Base-by-base conservation (phyloP, 495 filamentous ascomycete species). In the Astrothelium macrocarpum region DNA sequence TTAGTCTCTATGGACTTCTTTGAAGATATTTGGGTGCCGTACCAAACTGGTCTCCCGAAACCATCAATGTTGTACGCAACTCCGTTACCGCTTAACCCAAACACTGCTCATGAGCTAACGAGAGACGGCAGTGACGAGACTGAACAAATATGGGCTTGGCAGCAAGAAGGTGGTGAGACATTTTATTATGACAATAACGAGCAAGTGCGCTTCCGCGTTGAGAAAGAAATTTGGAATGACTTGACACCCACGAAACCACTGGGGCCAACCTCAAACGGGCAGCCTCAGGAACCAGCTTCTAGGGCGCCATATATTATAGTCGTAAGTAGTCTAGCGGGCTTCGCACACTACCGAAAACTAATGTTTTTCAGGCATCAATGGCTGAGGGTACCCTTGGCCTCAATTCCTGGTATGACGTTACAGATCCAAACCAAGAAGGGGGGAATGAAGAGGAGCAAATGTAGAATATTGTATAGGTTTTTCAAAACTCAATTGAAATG, bases 1-100 rank as follows among this genome's bases (percentile, higher is more conserved):
- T 42, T 61, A 90, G 90, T 97, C 53, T 82, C 83, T 18, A 85
- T 90, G 0, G 88, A 91, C 60, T 98, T 98, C 71, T 97, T 96
- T 70, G 86, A 90, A 66, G 91, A 97, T 63, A 91, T 97, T 43
- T 83, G 87, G 60, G 83, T 97, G 2, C 90, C 91, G 0, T 56
- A 25, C 80, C 80, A 1, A 74, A 81, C 14, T 80, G 87, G 62
- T 28, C 80, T 97, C 0, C 84, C 90, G 36, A 83, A 88, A 23
- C 82, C 81, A n/a, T 81, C 84, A 16, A 78, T 80, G 70, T 96
- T 91, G 88, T 92, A 75, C 75, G 88, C 76, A 23, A 26, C 43
- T 32, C 20, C 11, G 28, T 60, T 46, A 23, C 16, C 32, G 12
- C 10, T 14, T 56, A 46, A 62, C 63, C 49, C 62, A 18, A 43